A percentile compares a stretch with the other conserved stretches of the same genome.
These are phyloP conservation scores for Lantana camara DNA, from an alignment of 257 asterid genomes.

Conservation along the genomic window DNA sequence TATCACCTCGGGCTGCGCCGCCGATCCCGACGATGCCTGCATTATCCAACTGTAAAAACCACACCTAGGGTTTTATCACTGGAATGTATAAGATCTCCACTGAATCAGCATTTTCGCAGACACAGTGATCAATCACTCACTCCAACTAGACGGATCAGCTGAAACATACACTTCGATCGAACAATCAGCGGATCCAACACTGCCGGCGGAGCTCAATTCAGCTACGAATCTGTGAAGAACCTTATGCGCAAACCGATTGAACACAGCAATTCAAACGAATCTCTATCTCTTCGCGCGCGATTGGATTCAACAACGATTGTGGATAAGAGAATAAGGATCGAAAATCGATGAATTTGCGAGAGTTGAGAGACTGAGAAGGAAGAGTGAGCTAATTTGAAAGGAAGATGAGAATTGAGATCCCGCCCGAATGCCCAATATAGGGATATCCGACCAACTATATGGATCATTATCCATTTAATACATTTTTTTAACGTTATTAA, in stretches of 20 bases:
- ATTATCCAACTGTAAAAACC: conserved; percentile 28
- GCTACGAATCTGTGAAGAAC: background rate
- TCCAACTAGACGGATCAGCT: conserved; percentile 5
- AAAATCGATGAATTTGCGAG: conserved; percentile 11
- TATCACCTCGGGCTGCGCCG: conserved; percentile 86
- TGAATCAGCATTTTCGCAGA: conserved; percentile 3
- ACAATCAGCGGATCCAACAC: conserved; percentile 31
- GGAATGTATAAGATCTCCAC: conserved; percentile 28
- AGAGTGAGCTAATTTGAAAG: conserved; percentile 23
- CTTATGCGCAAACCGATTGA: background rate
- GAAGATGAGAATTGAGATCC: conserved; percentile 21
- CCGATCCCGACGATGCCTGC: conserved; percentile 63
- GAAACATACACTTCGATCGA: conserved; percentile 8
- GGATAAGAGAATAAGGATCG: background rate
- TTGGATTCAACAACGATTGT: background rate
- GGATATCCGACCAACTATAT: background rate
- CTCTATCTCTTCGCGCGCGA: background rate
- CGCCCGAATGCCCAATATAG: conserved; percentile 21
- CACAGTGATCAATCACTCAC: conserved; percentile 7
- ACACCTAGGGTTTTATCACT: conserved; percentile 27
- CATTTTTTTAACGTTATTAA: too few relatives aligned
- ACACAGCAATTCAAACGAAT: background rate
- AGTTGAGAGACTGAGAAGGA: too few relatives aligned
- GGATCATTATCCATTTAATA: too few relatives aligned
- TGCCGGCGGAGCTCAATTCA: conserved; percentile 32